phyloP scores from a whole-genome alignment of 2,329 filamentous ascomycete genomes.

The Endoconidiophora polonica region DNA sequence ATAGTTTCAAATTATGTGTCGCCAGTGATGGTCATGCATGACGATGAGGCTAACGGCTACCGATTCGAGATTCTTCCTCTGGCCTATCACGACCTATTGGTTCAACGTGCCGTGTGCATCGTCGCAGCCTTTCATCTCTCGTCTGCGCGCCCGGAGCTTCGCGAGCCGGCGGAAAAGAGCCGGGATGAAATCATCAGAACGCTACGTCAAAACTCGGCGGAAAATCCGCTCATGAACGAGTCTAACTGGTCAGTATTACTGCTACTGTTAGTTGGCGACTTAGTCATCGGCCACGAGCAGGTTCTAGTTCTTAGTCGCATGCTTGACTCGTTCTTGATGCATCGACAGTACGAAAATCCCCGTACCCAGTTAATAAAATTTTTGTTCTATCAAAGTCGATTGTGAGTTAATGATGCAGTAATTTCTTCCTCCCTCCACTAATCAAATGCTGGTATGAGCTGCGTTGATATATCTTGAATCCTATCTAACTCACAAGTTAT shows the following conservation, averaged over 20 bases:
- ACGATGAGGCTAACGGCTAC: conserved; percentile 6
- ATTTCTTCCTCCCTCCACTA: neutral
- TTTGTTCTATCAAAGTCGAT: conserved; percentile 5
- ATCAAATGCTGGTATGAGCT: too few relatives aligned
- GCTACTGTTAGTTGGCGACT: conserved; percentile 1
- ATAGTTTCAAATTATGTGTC: conserved; percentile 4
- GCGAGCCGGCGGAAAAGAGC: conserved; percentile 1
- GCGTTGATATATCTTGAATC: too few relatives aligned
- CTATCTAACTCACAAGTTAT: too few relatives aligned
- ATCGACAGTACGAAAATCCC: neutral
- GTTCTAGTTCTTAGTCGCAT: conserved; percentile 1
- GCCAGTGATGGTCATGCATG: conserved; percentile 6
- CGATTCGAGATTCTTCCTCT: conserved; percentile 4
- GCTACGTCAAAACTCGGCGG: neutral
- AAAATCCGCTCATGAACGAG: neutral
- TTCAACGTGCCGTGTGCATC: conserved; percentile 2
- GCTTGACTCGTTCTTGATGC: conserved; percentile 3
- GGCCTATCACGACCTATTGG: neutral
- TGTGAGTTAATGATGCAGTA: neutral
- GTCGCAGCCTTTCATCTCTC: conserved; percentile 3
- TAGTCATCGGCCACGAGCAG: conserved; percentile 5
- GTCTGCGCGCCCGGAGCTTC: conserved; percentile 1
- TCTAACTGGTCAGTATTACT: conserved; percentile 3
- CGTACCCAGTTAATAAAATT: neutral
- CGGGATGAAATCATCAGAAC: conserved; percentile 1